These are phyloP conservation scores for Aureobasidium sp. DNA, from an alignment of 2,329 filamentous ascomycete species.

Conservation along the genomic window DNA sequence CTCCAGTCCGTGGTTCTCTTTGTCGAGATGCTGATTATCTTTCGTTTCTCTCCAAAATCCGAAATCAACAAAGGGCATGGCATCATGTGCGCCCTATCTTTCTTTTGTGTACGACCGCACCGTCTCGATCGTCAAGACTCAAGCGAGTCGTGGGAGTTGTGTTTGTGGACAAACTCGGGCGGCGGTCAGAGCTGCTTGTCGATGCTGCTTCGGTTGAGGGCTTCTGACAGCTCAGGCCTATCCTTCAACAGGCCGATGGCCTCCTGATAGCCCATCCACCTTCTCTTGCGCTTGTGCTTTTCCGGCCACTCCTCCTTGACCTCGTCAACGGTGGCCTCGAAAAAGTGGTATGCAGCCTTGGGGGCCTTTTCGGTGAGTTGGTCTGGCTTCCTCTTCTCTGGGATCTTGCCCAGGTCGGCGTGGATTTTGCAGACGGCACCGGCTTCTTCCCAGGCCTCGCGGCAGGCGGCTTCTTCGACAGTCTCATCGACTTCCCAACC, in stretches of 20 bases:
- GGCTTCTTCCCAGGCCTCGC: constrained; percentile 97
- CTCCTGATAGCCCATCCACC: constrained; percentile 81
- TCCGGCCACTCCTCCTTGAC: constrained; percentile 90
- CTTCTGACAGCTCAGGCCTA: constrained; percentile 81
- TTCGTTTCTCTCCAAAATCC: not conserved
- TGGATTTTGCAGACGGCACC: constrained; percentile 80
- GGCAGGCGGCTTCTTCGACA: constrained; percentile 68
- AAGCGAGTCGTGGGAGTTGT: not conserved
- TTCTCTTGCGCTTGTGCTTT: constrained; percentile 78
- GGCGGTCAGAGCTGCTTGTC: constrained; percentile 18
- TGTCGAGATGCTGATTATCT: not conserved
- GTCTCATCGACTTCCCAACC: constrained; percentile 97
- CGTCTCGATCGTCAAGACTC: too few species aligned
- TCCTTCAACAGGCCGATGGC: constrained; percentile 69
- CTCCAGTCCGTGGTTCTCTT: not conserved
- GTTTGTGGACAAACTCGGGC: not conserved
- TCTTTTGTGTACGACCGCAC: not conserved
- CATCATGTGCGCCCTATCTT: not conserved
- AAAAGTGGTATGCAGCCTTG: constrained; percentile 73
- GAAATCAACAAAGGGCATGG: not conserved
- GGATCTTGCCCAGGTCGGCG: constrained; percentile 77
- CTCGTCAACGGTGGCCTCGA: constrained; percentile 76
- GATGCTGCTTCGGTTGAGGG: constrained; percentile 61
- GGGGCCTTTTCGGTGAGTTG: constrained; percentile 50
- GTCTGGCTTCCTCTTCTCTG: constrained; percentile 60